Evolutionary conservation across 768 basidiomycete genomes (phyloP).

Genomic region (Tubosaeta sp.): DNA sequence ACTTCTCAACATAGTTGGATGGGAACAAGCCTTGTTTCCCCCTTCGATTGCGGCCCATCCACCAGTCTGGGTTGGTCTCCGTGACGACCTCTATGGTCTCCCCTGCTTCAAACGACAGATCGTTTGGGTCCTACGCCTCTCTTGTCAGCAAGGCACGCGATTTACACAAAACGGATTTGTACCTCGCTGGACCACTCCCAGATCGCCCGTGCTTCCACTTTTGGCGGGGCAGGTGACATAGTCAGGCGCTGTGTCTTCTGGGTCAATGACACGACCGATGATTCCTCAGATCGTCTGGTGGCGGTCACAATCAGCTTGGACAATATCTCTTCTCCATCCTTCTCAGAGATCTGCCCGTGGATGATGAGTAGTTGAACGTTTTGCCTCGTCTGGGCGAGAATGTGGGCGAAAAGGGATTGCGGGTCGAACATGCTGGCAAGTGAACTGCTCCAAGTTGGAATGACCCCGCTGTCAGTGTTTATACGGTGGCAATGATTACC

Average conservation of each 20-base stretch:
- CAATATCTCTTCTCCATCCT: slow-evolving; percentile 38
- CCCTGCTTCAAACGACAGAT: slow-evolving; percentile 69
- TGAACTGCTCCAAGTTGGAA: slow-evolving; percentile 4
- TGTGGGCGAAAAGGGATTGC: slow-evolving; percentile 28
- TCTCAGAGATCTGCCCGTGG: slow-evolving; percentile 38
- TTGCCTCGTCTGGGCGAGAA: slow-evolving; percentile 43
- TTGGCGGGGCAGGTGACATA: slow-evolving; percentile 22
- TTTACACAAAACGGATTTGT: not conserved
- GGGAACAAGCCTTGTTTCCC: slow-evolving; percentile 76
- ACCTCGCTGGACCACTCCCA: slow-evolving; percentile 32
- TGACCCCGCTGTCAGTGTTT: slow-evolving; percentile 2
- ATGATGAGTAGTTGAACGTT: slow-evolving; percentile 45
- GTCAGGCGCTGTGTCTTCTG: slow-evolving; percentile 18
- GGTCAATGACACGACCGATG: slow-evolving; percentile 19
- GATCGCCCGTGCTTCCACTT: slow-evolving; percentile 27
- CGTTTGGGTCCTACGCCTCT: slow-evolving; percentile 58
- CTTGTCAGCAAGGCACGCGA: slow-evolving; percentile 5
- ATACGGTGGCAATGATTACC: slow-evolving; percentile 19
- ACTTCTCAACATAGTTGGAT: slow-evolving; percentile 66
- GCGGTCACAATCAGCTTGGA: slow-evolving; percentile 32
- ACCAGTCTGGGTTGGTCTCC: slow-evolving; percentile 89
- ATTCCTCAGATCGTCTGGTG: slow-evolving; percentile 16
- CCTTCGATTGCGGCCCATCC: slow-evolving; percentile 63
- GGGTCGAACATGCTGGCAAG: slow-evolving; percentile 22
- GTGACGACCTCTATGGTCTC: slow-evolving; percentile 77